phyloP scores from a whole-genome alignment of 495 filamentous ascomycete genomes.

The Tuber aestivum region DNA sequence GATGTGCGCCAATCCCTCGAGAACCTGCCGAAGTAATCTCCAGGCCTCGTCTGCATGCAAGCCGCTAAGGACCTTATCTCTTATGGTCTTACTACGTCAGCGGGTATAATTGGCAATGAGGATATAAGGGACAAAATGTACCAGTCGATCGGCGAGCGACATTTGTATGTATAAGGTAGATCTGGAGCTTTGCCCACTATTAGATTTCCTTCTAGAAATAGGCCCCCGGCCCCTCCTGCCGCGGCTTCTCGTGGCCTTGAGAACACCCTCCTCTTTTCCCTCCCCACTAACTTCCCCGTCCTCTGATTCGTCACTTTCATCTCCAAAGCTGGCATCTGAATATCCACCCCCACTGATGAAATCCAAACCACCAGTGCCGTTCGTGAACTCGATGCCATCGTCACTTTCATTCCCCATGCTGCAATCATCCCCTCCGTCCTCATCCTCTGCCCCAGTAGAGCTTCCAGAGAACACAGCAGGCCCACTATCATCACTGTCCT shows the following conservation, averaged over 20 bases:
- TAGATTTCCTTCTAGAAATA: conserved; percentile 35
- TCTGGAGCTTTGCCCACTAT: background rate
- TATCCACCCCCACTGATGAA: conserved; percentile 87
- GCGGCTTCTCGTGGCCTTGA: conserved; percentile 22
- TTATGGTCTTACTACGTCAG: conserved; percentile 58
- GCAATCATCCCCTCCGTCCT: background rate
- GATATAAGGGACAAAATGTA: conserved; percentile 44
- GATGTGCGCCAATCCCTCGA: conserved; percentile 86
- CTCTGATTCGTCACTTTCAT: conserved; percentile 60
- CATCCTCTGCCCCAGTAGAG: conserved; percentile 6
- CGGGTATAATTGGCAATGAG: background rate
- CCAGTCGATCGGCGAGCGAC: conserved; percentile 94
- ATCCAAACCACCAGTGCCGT: conserved; percentile 76
- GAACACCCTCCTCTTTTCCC: conserved; percentile 42
- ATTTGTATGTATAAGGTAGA: conserved; percentile 75
- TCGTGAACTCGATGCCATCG: conserved; percentile 56
- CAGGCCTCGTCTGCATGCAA: conserved; percentile 72
- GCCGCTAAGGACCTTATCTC: conserved; percentile 78
- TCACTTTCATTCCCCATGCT: conserved; percentile 12
- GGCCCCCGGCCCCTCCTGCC: conserved; percentile 37
- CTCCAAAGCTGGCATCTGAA: conserved; percentile 71
- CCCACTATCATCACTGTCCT: conserved; percentile 29
- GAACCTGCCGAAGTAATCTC: conserved; percentile 83
- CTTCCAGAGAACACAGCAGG: conserved; percentile 23
- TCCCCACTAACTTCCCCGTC: conserved; percentile 32